Evolutionary conservation across 2,329 filamentous ascomycete species (phyloP).

Genomic region (Colletotrichum nymphaeae): DNA sequence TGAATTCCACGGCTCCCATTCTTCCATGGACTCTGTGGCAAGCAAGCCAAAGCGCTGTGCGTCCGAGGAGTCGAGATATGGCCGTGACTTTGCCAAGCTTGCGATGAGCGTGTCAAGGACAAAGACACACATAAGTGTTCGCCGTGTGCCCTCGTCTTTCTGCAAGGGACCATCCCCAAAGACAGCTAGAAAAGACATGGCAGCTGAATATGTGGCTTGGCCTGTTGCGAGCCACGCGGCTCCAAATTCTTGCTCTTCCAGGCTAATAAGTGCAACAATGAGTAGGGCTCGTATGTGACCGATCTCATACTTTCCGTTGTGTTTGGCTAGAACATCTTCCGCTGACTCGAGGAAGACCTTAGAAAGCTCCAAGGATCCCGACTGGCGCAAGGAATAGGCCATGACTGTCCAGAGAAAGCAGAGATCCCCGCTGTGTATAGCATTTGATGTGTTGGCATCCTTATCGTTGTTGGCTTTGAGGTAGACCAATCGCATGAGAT

Average conservation of each 20-base stretch:
- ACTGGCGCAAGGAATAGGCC: conserved; percentile 3
- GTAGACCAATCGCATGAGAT: conserved; percentile 13
- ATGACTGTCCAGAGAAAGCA: conserved; percentile 22
- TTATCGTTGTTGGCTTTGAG: neutral
- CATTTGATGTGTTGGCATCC: neutral
- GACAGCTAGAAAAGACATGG: neutral
- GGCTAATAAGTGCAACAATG: conserved; percentile 8
- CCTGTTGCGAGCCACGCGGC: conserved; percentile 28
- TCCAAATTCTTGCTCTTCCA: neutral
- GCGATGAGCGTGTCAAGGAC: conserved; percentile 24
- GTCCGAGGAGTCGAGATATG: conserved; percentile 4
- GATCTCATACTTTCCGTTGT: neutral
- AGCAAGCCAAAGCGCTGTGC: neutral
- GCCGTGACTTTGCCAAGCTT: conserved; percentile 4
- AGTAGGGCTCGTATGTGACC: conserved; percentile 16
- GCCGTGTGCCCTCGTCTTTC: conserved; percentile 1
- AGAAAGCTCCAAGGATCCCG: neutral
- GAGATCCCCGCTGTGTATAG: neutral
- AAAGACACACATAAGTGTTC: conserved; percentile 13
- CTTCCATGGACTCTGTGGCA: conserved; percentile 8
- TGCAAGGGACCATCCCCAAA: neutral
- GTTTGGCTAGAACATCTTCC: neutral
- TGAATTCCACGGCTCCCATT: conserved; percentile 18
- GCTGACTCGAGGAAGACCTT: neutral
- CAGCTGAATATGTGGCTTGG: conserved; percentile 6